Evolutionary conservation across 2,329 filamentous ascomycete species (phyloP).

Genomic region (Cladosporium austrohemisphaericum): DNA sequence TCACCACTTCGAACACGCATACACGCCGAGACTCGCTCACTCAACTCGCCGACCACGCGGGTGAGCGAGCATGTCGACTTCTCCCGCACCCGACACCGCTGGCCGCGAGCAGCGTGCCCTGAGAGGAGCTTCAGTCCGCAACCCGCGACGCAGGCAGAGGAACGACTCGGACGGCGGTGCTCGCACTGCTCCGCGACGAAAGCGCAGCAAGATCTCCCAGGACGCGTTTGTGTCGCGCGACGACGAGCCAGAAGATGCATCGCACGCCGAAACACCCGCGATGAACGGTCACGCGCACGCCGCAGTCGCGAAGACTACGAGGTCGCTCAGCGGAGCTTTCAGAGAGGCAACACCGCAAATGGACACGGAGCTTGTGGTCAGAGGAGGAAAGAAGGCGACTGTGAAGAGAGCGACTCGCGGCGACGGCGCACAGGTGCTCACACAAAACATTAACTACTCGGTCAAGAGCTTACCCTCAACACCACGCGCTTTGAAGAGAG

Average conservation of each 20-base stretch:
- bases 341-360: slow-evolving; percentile 10
- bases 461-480: slow-evolving; percentile 81
- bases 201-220: slow-evolving; percentile 46
- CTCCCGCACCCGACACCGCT: slow-evolving; percentile 8
- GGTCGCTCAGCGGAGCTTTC: slow-evolving; percentile 14
- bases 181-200: slow-evolving; percentile 40
- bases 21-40: not conserved
- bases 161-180: slow-evolving; percentile 41
- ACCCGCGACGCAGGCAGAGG: slow-evolving; percentile 45
- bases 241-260: slow-evolving; percentile 17
- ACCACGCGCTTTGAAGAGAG: slow-evolving; percentile 66
- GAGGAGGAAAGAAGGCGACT: slow-evolving; percentile 25
- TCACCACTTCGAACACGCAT: not conserved
- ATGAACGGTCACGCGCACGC: slow-evolving; percentile 23
- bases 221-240: slow-evolving; percentile 35
- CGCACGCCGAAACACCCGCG: slow-evolving; percentile 3
- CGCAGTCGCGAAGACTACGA: slow-evolving; percentile 8
- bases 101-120: slow-evolving; percentile 23
- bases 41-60: slow-evolving; percentile 6
- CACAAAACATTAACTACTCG: slow-evolving; percentile 77
- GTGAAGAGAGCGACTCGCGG: slow-evolving; percentile 27
- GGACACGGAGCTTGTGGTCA: slow-evolving; percentile 21
- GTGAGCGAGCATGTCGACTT: slow-evolving; percentile 16
- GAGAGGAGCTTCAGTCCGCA: slow-evolving; percentile 29
- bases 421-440: slow-evolving; percentile 46